A percentile compares a stretch with the other conserved stretches of the same genome.
These are phyloP conservation scores for Nemania abortiva DNA, from an alignment of 2,329 filamentous ascomycete genomes.

Conservation along the genomic window DNA sequence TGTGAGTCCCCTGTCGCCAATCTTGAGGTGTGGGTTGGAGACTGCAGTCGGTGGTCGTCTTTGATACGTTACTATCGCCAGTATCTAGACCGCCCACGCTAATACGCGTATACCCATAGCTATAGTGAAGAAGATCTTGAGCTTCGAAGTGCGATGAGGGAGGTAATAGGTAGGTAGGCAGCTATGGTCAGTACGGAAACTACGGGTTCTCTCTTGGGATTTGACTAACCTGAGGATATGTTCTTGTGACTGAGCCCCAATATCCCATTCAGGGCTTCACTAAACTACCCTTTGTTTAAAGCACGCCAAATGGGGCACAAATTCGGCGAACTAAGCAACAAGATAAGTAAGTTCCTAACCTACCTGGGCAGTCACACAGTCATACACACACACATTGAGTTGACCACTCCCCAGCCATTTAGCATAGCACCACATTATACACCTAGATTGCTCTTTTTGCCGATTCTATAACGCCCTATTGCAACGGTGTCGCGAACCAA, in stretches of 20 bases:
- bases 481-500: constrained; percentile 1
- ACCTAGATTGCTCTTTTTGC: neutral
- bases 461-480: neutral
- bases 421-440: neutral
- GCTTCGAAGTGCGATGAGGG: neutral
- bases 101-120: constrained; percentile 1
- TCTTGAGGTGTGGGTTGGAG: constrained; percentile 3
- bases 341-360: neutral
- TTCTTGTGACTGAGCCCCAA: neutral
- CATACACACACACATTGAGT: neutral
- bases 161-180: neutral
- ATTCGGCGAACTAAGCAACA: neutral
- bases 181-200: neutral
- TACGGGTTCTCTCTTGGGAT: neutral
- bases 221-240: neutral
- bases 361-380: no score
- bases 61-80: constrained; percentile 20
- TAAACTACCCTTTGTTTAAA: neutral
- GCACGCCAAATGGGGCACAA: neutral
- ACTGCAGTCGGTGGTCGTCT: neutral
- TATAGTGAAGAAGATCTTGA: neutral
- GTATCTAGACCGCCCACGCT: neutral
- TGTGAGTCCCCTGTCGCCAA: constrained; percentile 13
- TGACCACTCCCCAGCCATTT: neutral
- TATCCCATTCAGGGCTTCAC: neutral